Conservation (phyloP, 306 rosid species). For the Hippophae rhamnoides region DNA sequence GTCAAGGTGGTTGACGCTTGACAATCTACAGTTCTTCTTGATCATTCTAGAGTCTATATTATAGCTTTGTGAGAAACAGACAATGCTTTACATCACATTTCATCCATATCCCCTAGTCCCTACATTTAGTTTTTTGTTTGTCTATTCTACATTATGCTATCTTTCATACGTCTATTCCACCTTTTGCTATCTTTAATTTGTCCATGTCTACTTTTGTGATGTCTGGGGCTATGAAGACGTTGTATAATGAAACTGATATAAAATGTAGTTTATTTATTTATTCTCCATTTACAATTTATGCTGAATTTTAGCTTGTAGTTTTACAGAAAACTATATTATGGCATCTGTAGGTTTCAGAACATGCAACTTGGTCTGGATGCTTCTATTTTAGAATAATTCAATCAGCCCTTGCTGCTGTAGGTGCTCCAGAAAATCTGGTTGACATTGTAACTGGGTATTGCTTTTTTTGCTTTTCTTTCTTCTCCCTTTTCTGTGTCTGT, state of each 20-base stretch:
- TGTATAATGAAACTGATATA: neutral
- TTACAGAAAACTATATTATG: constrained; percentile 21
- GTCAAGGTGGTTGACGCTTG: constrained; percentile 52
- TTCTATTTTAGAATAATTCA: constrained; percentile 86
- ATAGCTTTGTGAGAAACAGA: neutral
- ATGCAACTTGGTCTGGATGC: constrained; percentile 99
- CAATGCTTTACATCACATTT: neutral
- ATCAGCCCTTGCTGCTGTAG: constrained; percentile 96
- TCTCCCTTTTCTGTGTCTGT: constrained; percentile 5
- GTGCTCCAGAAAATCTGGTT: constrained; percentile 97
- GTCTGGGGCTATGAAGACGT: constrained; percentile 7
- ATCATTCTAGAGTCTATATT: constrained; percentile 10
- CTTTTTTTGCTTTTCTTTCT: constrained; percentile 6
- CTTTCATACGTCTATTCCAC: no score
- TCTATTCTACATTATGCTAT: no score
- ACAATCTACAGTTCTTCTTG: constrained; percentile 3
- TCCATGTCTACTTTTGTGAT: no score
- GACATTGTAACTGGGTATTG: constrained; percentile 85
- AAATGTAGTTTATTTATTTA: constrained; percentile 4
- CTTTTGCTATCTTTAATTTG: no score
- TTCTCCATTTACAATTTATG: constrained; percentile 2
- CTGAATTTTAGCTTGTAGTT: constrained; percentile 15
- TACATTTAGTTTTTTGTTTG: no score
- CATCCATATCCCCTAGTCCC: neutral
- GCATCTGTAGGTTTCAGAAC: constrained; percentile 72